These are phyloP conservation scores for Aphanomyces astaci DNA, from an alignment of 352 stramenopile species.

Conservation along the genomic window DNA sequence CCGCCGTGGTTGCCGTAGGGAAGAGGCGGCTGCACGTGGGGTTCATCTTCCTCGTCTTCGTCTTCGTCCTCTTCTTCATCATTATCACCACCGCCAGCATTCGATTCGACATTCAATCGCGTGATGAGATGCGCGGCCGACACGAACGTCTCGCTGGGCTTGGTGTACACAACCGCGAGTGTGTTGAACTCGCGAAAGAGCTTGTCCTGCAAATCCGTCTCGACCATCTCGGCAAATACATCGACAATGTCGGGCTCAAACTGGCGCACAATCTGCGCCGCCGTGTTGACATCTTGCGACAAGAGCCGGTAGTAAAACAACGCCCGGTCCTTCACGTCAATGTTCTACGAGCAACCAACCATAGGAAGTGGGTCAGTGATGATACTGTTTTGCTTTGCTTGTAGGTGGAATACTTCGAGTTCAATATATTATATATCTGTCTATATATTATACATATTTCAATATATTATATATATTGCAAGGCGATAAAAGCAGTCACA, in stretches of 20 bases:
- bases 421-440: no score
- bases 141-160: slow-evolving; percentile 94
- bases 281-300: slow-evolving; percentile 87
- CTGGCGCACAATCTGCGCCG: slow-evolving; percentile 80
- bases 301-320: slow-evolving; percentile 97
- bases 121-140: slow-evolving; percentile 53
- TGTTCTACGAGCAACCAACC: no score
- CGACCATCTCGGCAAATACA: slow-evolving; percentile 76
- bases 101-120: slow-evolving; percentile 32
- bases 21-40: slow-evolving; percentile 30
- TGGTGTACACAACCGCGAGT: slow-evolving; percentile 95
- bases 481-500: no score
- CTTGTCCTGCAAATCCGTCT: slow-evolving; percentile 78
- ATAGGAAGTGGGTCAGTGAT: no score
- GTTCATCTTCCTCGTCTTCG: slow-evolving; percentile 21
- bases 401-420: no score
- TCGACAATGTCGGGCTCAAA: slow-evolving; percentile 72
- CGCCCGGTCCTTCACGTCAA: slow-evolving; percentile 95
- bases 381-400: no score
- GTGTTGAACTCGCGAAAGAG: slow-evolving; percentile 97
- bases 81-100: slow-evolving; percentile 46
- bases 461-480: no score
- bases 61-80: slow-evolving; percentile 35
- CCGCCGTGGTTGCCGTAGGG: slow-evolving; percentile 4
- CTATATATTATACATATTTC: no score